Evolutionary conservation across 2,329 filamentous ascomycete genomes (phyloP), one percentile per base, ranked within the genome.

Genomic region (Xylariaceae sp.): DNA sequence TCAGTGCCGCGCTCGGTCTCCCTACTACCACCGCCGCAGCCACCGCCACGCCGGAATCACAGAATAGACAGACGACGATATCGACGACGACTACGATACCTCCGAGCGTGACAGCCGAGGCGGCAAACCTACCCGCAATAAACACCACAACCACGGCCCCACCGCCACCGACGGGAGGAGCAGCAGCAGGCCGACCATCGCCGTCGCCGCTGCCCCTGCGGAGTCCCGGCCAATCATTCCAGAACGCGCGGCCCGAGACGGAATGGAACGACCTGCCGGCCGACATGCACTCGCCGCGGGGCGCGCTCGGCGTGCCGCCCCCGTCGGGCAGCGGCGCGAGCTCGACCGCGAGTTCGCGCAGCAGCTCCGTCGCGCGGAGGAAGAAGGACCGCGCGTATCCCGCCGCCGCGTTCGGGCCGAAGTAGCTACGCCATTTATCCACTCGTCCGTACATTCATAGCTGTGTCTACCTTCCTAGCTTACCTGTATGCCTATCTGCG

Each of bases 231-330:
- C 71, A 75, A 45, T 87, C 84, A 1, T 88, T 79, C 68, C 85
- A 87, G 70, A 86, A 83, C 56, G 71, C 76, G 62, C 77, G 84
- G 6, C 81, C 85, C 2, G 80, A 82, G 19, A 83, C 73, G 26
- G 85, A 88, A 67, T 88, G 85, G 85, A 88, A 88, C 71, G 85
- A 88, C 66, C 66, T 88, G 9, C 85, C 85, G 0, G 75, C 77
- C 9, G 85, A 88, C 49, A 86, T 87, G 82, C 63, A 67, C 50
- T 42, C 44, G 20, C 20, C 52, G 32, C 21, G 45, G 32, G 44
- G 42, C 55, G 32, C 32, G 32, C 32, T 37, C 5, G 32, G 32
- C 9, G 32, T 37, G 32, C 32, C 32, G 32, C 7, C 66, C 9
- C 55, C 65, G 7, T 59, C 65, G n/a, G n/a, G 50, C 49, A 71